phyloP scores from a whole-genome alignment of 495 filamentous ascomycete genomes.

The Penicillium subrubescens region DNA sequence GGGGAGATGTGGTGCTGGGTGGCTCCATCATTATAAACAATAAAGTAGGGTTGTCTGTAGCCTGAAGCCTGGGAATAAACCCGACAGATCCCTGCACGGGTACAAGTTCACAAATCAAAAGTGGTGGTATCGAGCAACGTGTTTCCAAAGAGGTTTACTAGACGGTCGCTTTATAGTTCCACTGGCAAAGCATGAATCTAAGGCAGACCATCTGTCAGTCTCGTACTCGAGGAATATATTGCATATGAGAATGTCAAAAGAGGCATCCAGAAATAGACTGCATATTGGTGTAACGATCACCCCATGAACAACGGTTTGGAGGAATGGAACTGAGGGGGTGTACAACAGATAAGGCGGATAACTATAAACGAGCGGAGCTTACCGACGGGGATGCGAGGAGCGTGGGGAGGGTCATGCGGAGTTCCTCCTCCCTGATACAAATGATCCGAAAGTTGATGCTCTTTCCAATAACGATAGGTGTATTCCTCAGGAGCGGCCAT shows the following conservation, averaged over 20 bases:
- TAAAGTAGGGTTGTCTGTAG: not conserved
- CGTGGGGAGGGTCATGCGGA: not conserved
- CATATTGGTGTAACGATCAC: slow-evolving; percentile 11
- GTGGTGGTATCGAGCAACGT: not conserved
- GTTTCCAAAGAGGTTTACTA: not conserved
- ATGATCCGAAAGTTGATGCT: not conserved
- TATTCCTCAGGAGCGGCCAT: slow-evolving; percentile 1
- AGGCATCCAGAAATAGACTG: slow-evolving; percentile 15
- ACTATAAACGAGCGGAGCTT: slow-evolving; percentile 25
- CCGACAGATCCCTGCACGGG: not conserved
- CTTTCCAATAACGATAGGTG: not conserved
- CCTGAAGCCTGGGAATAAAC: not conserved
- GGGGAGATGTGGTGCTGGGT: not conserved
- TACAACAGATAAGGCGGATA: slow-evolving; percentile 22
- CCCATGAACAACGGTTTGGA: slow-evolving; percentile 11
- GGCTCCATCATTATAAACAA: slow-evolving; percentile 17
- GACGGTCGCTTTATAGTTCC: not conserved
- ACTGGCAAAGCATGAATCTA: not conserved
- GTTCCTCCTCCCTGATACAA: not conserved
- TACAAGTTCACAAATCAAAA: not conserved
- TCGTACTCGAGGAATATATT: not conserved
- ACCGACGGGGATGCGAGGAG: slow-evolving; percentile 12
- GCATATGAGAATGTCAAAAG: not conserved
- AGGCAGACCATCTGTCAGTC: slow-evolving; percentile 10
- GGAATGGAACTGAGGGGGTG: slow-evolving; percentile 4